A percentile compares a stretch with the other conserved stretches of the same genome.
These are phyloP conservation scores for Hypoxylon rubiginosum DNA, from an alignment of 2,329 filamentous ascomycete species.

Conservation along the genomic window DNA sequence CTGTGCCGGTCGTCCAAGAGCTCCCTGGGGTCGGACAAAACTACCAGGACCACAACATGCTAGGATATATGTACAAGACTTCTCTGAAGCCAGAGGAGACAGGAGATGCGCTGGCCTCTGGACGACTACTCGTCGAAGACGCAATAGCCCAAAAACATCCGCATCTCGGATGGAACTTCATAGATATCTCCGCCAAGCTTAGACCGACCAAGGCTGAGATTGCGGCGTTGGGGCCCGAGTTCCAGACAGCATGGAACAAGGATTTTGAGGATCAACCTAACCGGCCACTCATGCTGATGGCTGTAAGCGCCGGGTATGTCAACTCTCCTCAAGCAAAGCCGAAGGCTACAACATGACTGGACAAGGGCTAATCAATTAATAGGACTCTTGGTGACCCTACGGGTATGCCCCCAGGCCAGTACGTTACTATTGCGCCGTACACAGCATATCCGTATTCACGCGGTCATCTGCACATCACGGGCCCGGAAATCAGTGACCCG, in stretches of 20 bases:
- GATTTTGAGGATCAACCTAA: constrained; percentile 60
- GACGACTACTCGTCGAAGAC: constrained; percentile 46
- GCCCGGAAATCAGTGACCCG: constrained; percentile 55
- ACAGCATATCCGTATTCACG: constrained; percentile 72
- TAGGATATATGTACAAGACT: constrained; percentile 64
- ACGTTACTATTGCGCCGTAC: constrained; percentile 64
- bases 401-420: constrained; percentile 55
- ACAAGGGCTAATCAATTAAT: constrained; percentile 1
- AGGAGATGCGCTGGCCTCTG: constrained; percentile 49
- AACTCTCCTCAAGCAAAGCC: constrained; percentile 7
- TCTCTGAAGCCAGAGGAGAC: constrained; percentile 63
- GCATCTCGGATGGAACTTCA: constrained; percentile 66
- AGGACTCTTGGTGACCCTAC: constrained; percentile 40
- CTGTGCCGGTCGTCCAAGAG: constrained; percentile 63
- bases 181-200: constrained; percentile 65
- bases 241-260: constrained; percentile 63
- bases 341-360: too few species aligned
- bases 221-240: constrained; percentile 62
- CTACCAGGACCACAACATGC: constrained; percentile 66
- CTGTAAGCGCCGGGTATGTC: constrained; percentile 55
- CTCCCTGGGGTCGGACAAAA: constrained; percentile 66
- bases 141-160: constrained; percentile 45
- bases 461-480: constrained; percentile 71
- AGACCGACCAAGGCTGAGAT: constrained; percentile 65
- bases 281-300: constrained; percentile 60